phyloP scores from a whole-genome alignment of 2,329 filamentous ascomycete species.

The Pseudogymnoascus destructans region DNA sequence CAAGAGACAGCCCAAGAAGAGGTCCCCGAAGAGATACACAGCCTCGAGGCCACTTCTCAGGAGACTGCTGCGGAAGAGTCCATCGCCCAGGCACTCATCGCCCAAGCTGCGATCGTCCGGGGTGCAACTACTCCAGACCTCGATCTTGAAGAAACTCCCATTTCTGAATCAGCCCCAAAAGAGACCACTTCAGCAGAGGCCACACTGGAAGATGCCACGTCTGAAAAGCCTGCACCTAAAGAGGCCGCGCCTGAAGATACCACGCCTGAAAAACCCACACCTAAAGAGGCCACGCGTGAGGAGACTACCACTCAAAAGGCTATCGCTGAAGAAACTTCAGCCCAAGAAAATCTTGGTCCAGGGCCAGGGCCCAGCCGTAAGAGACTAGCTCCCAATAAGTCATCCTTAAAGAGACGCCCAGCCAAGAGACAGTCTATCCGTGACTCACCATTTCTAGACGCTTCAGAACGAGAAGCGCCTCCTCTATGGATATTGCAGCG shows the following conservation, averaged over 20 bases:
- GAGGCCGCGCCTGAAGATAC: neutral
- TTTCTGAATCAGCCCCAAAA: neutral
- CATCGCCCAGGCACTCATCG: neutral
- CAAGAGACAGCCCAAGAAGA: neutral
- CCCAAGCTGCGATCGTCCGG: neutral
- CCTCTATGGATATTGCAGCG: neutral
- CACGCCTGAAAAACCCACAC: neutral
- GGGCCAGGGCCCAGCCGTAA: neutral
- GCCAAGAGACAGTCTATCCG: constrained; percentile 5
- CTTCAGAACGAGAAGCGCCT: neutral
- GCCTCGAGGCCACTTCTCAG: neutral
- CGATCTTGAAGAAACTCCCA: neutral
- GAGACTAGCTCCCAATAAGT: neutral
- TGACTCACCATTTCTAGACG: neutral
- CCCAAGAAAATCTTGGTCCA: neutral
- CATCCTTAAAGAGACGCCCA: neutral
- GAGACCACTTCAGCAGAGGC: neutral
- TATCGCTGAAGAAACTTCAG: neutral
- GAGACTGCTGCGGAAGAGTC: neutral
- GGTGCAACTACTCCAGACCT: neutral
- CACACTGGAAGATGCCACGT: neutral
- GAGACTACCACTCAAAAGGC: neutral
- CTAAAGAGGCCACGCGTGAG: neutral
- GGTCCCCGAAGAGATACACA: neutral
- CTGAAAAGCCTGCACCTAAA: neutral